A percentile compares a stretch with the other conserved stretches of the same genome.
Evolutionary conservation across 768 basidiomycete species (phyloP).

Genomic region (Ramaria rubella): DNA sequence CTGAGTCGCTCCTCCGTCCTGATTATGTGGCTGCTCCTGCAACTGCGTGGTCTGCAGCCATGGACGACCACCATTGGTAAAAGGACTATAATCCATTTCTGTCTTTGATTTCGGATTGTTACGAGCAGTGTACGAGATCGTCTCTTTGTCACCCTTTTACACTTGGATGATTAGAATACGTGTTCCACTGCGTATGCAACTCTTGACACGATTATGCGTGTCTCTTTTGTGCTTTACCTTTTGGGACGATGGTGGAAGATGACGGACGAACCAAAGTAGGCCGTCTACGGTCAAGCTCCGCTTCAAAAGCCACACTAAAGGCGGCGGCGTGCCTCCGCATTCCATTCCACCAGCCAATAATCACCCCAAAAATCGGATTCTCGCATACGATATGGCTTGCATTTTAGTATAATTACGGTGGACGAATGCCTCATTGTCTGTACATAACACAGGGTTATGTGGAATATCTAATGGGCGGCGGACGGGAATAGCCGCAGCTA

Average conservation of each 20-base stretch:
- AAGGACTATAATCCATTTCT: slow-evolving; percentile 7
- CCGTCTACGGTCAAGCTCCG: slow-evolving; percentile 1
- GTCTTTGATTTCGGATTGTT: not conserved
- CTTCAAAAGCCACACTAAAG: not conserved
- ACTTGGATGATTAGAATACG: slow-evolving; percentile 4
- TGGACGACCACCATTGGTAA: not conserved
- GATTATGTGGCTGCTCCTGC: slow-evolving; percentile 1
- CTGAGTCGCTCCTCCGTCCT: slow-evolving; percentile 1
- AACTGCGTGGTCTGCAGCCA: slow-evolving; percentile 7
- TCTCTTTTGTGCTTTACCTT: slow-evolving; percentile 9
- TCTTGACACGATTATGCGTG: slow-evolving; percentile 6
- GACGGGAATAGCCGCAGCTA: not conserved
- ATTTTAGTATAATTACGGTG: too few relatives aligned
- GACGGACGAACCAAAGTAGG: slow-evolving; percentile 3
- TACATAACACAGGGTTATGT: not conserved
- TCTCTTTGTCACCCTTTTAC: slow-evolving; percentile 1
- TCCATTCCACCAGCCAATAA: too few relatives aligned
- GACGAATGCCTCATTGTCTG: too few relatives aligned
- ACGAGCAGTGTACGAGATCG: slow-evolving; percentile 5
- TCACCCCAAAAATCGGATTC: too few relatives aligned
- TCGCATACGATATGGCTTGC: too few relatives aligned
- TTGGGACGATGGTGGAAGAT: not conserved
- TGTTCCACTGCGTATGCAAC: not conserved
- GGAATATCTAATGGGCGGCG: not conserved
- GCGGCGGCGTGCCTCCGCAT: too few relatives aligned